Evolutionary conservation across 805 yeast species (phyloP).

Genomic region (Saturnispora ahearnii): DNA sequence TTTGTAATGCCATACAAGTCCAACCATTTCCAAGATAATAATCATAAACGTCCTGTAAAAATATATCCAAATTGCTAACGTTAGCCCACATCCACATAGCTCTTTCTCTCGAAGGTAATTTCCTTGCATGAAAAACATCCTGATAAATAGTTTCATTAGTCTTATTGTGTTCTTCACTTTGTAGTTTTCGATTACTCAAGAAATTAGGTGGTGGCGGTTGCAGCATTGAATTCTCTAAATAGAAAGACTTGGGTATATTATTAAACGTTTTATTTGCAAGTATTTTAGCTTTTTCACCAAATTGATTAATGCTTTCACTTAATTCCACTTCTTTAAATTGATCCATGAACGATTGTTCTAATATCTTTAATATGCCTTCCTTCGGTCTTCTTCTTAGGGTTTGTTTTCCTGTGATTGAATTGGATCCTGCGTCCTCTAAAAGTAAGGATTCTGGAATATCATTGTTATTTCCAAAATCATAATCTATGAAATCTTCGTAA

Average conservation of each 20-base stretch:
- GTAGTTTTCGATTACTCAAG: conserved; percentile 1
- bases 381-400: conserved; percentile 1
- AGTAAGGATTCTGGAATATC: conserved; percentile 20
- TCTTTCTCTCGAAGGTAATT: conserved; percentile 55
- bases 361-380: conserved; percentile 5
- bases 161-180: not conserved
- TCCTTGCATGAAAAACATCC: conserved; percentile 19
- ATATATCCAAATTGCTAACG: conserved; percentile 82
- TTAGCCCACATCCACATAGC: conserved; percentile 97
- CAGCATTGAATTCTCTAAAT: conserved; percentile 5
- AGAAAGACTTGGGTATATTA: conserved; percentile 18
- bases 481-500: conserved; percentile 8
- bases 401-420: not conserved
- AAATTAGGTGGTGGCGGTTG: conserved; percentile 13
- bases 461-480: not conserved
- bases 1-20: conserved; percentile 61
- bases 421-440: conserved; percentile 14
- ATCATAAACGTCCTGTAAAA: conserved; percentile 70
- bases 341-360: conserved; percentile 15
- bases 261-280: conserved; percentile 22
- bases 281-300: conserved; percentile 22
- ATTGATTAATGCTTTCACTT: conserved; percentile 16
- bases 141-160: not conserved
- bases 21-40: conserved; percentile 85
- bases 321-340: conserved; percentile 16